Percentiles rank a stretch among this genome's conserved stretches.
Conservation (phyloP, 371 early-diverging fungal genomes). For the Mucor saturninus region DNA sequence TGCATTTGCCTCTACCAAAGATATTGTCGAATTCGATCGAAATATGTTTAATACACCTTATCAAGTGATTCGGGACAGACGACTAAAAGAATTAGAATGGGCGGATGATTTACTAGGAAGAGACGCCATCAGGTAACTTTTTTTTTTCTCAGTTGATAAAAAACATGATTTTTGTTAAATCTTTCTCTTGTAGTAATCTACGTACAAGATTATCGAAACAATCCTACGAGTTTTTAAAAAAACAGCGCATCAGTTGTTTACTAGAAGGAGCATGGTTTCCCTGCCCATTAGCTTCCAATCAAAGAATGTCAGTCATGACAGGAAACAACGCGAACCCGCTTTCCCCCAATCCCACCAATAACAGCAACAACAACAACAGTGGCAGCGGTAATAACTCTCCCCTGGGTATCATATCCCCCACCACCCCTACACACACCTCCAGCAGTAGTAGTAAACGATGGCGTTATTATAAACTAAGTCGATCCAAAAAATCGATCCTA, state of each 20-base stretch:
- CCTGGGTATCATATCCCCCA: constrained; percentile 13
- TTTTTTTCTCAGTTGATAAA: not conserved
- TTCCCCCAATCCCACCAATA: not conserved
- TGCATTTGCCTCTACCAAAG: constrained; percentile 45
- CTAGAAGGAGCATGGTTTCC: constrained; percentile 80
- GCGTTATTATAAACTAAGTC: constrained; percentile 70
- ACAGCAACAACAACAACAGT: not conserved
- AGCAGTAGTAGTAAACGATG: constrained; percentile 34
- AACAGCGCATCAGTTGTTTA: constrained; percentile 72
- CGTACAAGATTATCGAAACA: constrained; percentile 66
- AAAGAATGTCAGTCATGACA: constrained; percentile 22
- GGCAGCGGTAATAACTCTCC: not conserved
- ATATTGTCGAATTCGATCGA: constrained; percentile 59
- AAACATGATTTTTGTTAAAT: too few species aligned
- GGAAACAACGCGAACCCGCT: not conserved
- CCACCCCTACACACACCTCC: not conserved
- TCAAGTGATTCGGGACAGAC: constrained; percentile 65
- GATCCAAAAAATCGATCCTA: constrained; percentile 64
- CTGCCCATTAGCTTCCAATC: constrained; percentile 26
- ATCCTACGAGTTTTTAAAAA: constrained; percentile 73
- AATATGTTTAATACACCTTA: constrained; percentile 72
- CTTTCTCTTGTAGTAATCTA: constrained; percentile 50
- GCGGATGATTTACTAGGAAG: constrained; percentile 71
- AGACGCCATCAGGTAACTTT: constrained; percentile 64
- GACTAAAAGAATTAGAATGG: constrained; percentile 72